These are phyloP conservation scores for Fusarium camptoceras DNA, from an alignment of 2,329 filamentous ascomycete species.

Conservation along the genomic window DNA sequence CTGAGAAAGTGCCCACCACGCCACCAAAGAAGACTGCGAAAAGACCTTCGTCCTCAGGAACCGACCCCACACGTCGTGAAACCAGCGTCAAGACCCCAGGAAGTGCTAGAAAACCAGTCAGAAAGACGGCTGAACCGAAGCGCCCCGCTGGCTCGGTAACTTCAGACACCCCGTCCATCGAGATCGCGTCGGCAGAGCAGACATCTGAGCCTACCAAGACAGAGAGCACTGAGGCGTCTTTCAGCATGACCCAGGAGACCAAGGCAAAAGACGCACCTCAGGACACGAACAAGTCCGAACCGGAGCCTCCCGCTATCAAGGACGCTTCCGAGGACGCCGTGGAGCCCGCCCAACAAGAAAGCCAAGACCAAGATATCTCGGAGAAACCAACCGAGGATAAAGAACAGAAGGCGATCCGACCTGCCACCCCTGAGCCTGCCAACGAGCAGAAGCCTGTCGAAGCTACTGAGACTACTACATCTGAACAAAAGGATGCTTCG, in stretches of 20 bases:
- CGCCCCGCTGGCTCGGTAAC: slow-evolving; percentile 1
- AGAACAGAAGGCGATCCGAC: slow-evolving; percentile 1
- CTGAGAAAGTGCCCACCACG: slow-evolving; percentile 68
- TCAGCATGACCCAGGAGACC: slow-evolving; percentile 2
- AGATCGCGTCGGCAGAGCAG: slow-evolving; percentile 16
- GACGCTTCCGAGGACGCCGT: slow-evolving; percentile 31
- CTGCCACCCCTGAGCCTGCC: slow-evolving; percentile 9
- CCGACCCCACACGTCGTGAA: slow-evolving; percentile 39
- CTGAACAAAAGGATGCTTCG: slow-evolving; percentile 28
- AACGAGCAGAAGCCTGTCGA: slow-evolving; percentile 10
- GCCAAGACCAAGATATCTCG: slow-evolving; percentile 2
- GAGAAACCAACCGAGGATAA: slow-evolving; percentile 14
- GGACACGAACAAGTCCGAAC: slow-evolving; percentile 5
- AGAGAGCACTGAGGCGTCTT: slow-evolving; percentile 10
- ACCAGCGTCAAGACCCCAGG: slow-evolving; percentile 41
- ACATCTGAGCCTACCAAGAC: slow-evolving; percentile 12
- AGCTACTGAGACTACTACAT: slow-evolving; percentile 6
- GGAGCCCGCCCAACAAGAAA: slow-evolving; percentile 20
- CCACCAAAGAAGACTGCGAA: slow-evolving; percentile 58
- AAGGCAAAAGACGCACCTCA: neutral
- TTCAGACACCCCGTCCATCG: slow-evolving; percentile 3
- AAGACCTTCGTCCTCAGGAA: slow-evolving; percentile 39
- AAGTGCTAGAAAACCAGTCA: slow-evolving; percentile 39
- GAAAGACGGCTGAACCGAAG: slow-evolving; percentile 22
- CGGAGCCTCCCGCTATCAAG: slow-evolving; percentile 12